Conservation (phyloP, 2,329 filamentous ascomycete species). For the Chrysoporthe austroafricana region DNA sequence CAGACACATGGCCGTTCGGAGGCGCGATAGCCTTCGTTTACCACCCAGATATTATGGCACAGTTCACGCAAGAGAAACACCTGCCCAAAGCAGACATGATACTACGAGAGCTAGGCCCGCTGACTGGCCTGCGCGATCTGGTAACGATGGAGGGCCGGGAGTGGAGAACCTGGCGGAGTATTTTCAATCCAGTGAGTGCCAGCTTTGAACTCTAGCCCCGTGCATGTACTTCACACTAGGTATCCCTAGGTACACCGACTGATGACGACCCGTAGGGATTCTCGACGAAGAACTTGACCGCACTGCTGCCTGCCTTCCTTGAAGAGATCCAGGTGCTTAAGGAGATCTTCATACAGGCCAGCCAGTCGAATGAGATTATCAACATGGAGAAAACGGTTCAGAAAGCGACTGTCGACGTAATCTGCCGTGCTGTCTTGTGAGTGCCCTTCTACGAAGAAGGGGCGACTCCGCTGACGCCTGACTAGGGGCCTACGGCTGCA, state of each 20-base stretch:
- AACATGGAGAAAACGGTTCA: constrained; percentile 20
- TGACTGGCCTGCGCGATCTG: constrained; percentile 16
- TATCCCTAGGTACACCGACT: background rate
- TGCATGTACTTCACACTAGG: background rate
- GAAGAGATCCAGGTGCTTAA: constrained; percentile 27
- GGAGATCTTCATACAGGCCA: constrained; percentile 12
- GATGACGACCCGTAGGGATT: background rate
- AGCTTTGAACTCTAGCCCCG: background rate
- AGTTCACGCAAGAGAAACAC: constrained; percentile 41
- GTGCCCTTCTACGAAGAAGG: constrained; percentile 9
- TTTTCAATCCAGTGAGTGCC: constrained; percentile 21
- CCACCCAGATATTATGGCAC: constrained; percentile 43
- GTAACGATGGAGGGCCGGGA: constrained; percentile 18
- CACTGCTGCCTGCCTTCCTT: constrained; percentile 36
- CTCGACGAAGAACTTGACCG: constrained; percentile 40
- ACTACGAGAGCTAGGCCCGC: background rate
- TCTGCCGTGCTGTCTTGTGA: constrained; percentile 38
- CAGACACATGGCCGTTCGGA: constrained; percentile 45
- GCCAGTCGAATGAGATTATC: constrained; percentile 10
- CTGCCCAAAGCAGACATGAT: constrained; percentile 11
- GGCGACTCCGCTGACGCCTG: background rate
- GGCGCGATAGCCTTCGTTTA: constrained; percentile 41
- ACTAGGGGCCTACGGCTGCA: constrained; percentile 9
- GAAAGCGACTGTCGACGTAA: constrained; percentile 30
- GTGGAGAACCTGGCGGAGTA: constrained; percentile 23